phyloP scores from a whole-genome alignment of 768 basidiomycete species.

The Termitomyces sp. region DNA sequence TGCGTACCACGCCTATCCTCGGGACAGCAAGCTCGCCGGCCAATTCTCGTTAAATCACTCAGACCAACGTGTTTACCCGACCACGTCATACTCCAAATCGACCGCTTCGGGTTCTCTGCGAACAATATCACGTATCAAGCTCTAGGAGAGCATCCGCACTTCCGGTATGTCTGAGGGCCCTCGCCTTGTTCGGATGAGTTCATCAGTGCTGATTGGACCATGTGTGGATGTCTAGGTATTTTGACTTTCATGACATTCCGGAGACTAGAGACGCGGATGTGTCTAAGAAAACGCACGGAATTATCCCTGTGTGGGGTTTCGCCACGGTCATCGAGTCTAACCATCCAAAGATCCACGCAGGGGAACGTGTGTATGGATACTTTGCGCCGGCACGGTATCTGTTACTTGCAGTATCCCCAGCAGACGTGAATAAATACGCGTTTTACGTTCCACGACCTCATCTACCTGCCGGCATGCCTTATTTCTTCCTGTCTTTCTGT shows the following conservation, averaged over 20 bases:
- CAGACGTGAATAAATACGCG: slow-evolving; percentile 46
- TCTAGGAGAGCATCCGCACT: slow-evolving; percentile 43
- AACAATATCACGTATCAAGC: slow-evolving; percentile 72
- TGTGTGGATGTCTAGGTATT: slow-evolving; percentile 41
- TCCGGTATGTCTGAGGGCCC: slow-evolving; percentile 28
- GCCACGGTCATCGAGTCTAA: slow-evolving; percentile 50
- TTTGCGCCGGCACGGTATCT: slow-evolving; percentile 57
- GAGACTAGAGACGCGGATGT: slow-evolving; percentile 27
- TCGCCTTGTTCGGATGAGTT: neutral
- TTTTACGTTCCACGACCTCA: slow-evolving; percentile 60
- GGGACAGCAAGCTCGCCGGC: slow-evolving; percentile 17
- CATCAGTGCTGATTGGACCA: neutral
- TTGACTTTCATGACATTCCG: slow-evolving; percentile 58
- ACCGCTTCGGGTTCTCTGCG: slow-evolving; percentile 67
- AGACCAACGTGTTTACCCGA: slow-evolving; percentile 28
- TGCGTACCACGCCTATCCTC: slow-evolving; percentile 27
- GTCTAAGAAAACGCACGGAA: slow-evolving; percentile 48
- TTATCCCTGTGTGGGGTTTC: slow-evolving; percentile 73
- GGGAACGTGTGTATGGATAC: slow-evolving; percentile 63
- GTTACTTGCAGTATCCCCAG: slow-evolving; percentile 43
- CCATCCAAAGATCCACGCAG: slow-evolving; percentile 40
- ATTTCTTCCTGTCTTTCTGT: neutral
- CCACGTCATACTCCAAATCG: slow-evolving; percentile 52
- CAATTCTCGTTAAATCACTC: slow-evolving; percentile 19
- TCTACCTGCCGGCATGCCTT: slow-evolving; percentile 47